Conservation (phyloP, 257 asterid species). For the Solanum neorickii region DNA sequence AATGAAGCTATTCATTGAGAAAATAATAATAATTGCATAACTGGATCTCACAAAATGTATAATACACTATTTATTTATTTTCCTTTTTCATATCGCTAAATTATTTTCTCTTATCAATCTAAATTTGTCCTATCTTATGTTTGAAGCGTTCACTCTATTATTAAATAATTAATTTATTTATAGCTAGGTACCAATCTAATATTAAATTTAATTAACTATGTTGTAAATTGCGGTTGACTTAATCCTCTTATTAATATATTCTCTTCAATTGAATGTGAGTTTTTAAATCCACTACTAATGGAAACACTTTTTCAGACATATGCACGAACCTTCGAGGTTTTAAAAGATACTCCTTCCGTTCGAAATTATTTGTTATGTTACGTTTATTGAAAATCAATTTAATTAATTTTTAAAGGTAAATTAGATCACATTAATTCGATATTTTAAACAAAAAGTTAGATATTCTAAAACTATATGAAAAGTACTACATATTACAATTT, state of each 20-base stretch:
- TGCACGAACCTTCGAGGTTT: neutral
- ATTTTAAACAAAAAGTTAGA: no score
- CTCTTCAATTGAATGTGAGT: neutral
- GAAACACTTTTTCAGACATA: neutral
- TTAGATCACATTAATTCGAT: no score
- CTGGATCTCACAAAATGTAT: neutral
- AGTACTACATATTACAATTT: no score
- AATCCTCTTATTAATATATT: neutral
- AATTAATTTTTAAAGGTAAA: no score
- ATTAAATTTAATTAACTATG: neutral
- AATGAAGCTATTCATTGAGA: neutral
- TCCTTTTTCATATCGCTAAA: neutral
- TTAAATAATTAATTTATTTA: neutral
- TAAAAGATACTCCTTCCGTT: neutral
- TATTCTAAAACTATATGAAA: no score
- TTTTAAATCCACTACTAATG: neutral
- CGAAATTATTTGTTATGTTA: no score
- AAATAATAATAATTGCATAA: neutral
- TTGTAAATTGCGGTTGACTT: neutral
- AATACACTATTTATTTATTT: neutral
- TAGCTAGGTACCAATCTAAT: neutral
- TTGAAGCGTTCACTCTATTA: neutral
- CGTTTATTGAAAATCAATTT: rapidly evolving
- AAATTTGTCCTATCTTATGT: neutral
- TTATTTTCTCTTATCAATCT: neutral